Evolutionary conservation across 352 stramenopile genomes (phyloP), one percentile per base, ranked within the genome.

Genomic region (Globisporangium nunn): DNA sequence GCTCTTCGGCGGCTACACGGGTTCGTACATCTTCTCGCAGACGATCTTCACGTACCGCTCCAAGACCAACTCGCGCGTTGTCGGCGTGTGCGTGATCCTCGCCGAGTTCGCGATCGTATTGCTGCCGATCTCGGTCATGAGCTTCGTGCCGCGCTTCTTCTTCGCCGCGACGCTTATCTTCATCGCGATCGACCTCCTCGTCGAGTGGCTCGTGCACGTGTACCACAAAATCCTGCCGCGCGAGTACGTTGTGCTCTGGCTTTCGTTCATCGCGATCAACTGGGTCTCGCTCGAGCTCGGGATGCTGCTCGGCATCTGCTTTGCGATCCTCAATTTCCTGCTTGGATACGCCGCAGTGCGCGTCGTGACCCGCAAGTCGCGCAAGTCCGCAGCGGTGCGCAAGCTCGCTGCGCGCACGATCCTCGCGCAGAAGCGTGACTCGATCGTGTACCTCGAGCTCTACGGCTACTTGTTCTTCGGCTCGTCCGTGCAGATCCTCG

Each of bases 11-110:
- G 97, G 97, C 50, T 99, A 98, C 76, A 99, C 96, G 11, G 97
- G 97, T 7, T 98, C 85, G 29, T 99, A 99, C 72, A 99, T 99
- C 61, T 99, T 99, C 71, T 97, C 81, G 35, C 97, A 99, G 78
- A 99, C 94, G 18, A 98, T 99, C 61, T 98, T 99, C 71, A 98
- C 95, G 23, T 97, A 93, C 68, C 81, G 91, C 6, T 96, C 91
- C 61, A 88, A 89, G 55, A 88, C 87, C 63, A 91, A 97, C 63
- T 94, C 83, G 37, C 74, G 91, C 15, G 78, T 95, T 49, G 93
- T 98, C 54, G 94, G 95, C 44, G 50, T 96, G 4, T 87, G 95
- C 35, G 88, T 98, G 58, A 94, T 96, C 44, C 47, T 88, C 45
- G 87, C 68, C 30, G 90, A 97, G 67, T 87, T 97, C 48, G 81